Percentiles rank a stretch among this genome's conserved stretches.
Conservation (phyloP, 331 rosid species). For the Arachis monticola region DNA sequence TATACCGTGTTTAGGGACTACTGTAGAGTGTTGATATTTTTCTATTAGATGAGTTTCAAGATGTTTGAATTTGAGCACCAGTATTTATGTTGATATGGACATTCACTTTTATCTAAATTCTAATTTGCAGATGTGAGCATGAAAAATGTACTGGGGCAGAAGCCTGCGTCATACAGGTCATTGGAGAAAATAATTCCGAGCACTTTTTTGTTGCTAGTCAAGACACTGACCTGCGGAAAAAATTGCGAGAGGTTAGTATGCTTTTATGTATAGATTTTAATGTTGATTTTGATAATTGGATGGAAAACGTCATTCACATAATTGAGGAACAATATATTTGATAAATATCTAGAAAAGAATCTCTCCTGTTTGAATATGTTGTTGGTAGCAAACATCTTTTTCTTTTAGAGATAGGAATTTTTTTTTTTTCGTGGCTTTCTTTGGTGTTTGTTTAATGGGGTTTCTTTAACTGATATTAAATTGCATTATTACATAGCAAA, state of each 20-base stretch:
- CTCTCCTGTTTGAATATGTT: not conserved
- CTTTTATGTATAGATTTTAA: not conserved
- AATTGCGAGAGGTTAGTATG: conserved; percentile 64
- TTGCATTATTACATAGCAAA: too few relatives aligned
- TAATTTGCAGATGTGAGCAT: conserved; percentile 67
- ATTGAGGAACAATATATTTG: conserved; percentile 10
- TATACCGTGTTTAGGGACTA: too few relatives aligned
- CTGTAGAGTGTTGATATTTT: too few relatives aligned
- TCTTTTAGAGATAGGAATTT: not conserved
- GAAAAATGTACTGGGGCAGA: conserved; percentile 56
- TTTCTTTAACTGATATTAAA: too few relatives aligned
- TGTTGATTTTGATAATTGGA: not conserved
- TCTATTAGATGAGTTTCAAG: too few relatives aligned
- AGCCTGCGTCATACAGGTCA: conserved; percentile 66
- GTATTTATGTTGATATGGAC: conserved; percentile 3
- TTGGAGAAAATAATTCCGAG: conserved; percentile 69
- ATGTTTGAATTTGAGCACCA: conserved; percentile 11
- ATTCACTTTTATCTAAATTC: conserved; percentile 33
- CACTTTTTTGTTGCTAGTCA: conserved; percentile 89
- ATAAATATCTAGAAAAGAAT: not conserved
- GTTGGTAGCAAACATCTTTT: not conserved
- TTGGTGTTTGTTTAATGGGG: not conserved
- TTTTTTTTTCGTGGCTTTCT: not conserved
- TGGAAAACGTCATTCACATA: not conserved
- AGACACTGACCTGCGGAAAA: conserved; percentile 61